Evolutionary conservation across 2,329 filamentous ascomycete species (phyloP).

Genomic region (Coniochaeta prunicola): DNA sequence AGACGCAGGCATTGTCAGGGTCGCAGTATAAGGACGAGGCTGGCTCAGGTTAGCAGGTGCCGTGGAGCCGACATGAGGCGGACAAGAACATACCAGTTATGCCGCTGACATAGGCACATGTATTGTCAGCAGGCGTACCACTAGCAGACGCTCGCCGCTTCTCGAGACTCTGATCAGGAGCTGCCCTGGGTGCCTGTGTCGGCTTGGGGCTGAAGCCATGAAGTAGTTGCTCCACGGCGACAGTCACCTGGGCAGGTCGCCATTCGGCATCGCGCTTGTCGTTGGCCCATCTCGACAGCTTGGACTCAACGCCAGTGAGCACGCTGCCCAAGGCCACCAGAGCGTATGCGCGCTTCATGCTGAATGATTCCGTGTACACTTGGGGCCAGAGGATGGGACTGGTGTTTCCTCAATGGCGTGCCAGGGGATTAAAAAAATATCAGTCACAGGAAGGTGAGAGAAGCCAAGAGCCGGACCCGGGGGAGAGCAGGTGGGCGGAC

Average conservation of each 20-base stretch:
- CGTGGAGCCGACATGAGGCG: background rate
- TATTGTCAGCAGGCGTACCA: slow-evolving; percentile 21
- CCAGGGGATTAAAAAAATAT: background rate
- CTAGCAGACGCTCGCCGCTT: slow-evolving; percentile 17
- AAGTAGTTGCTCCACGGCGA: slow-evolving; percentile 14
- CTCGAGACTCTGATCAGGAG: slow-evolving; percentile 4
- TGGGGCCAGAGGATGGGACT: background rate
- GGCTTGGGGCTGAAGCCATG: slow-evolving; percentile 11
- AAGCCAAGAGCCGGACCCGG: background rate
- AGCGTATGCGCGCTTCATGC: slow-evolving; percentile 15
- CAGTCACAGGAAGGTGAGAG: background rate
- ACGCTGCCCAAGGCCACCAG: slow-evolving; percentile 15
- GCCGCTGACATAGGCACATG: slow-evolving; percentile 23
- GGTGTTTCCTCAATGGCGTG: background rate
- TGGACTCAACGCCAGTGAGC: slow-evolving; percentile 12
- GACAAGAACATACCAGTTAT: slow-evolving; percentile 12
- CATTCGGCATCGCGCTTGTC: slow-evolving; percentile 14
- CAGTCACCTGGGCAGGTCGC: slow-evolving; percentile 18
- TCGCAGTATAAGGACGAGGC: slow-evolving; percentile 20
- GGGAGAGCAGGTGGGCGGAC: background rate
- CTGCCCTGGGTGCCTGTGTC: slow-evolving; percentile 5
- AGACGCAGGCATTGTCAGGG: slow-evolving; percentile 16
- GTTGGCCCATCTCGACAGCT: slow-evolving; percentile 16
- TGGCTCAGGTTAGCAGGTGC: slow-evolving; percentile 2
- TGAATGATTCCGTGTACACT: background rate